Conservation (phyloP, 768 basidiomycete genomes). For the Trametes meyenii region DNA sequence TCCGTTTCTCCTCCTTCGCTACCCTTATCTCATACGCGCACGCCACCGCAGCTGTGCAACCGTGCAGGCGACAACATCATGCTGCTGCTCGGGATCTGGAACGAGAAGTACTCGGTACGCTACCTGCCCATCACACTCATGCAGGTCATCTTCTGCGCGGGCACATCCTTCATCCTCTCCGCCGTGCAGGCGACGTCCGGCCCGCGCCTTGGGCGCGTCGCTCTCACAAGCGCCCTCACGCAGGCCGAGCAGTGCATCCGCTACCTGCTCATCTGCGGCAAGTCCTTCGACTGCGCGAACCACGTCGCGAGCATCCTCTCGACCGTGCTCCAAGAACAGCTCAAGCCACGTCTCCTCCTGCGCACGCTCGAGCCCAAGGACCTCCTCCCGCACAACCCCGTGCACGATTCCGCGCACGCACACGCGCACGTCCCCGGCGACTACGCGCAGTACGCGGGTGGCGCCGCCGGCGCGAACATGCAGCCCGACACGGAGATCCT, state of each 20-base stretch:
- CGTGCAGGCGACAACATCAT: conserved; percentile 59
- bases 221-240: conserved; percentile 45
- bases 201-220: conserved; percentile 50
- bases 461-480: conserved; percentile 11
- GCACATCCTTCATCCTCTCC: conserved; percentile 57
- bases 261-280: conserved; percentile 55
- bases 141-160: conserved; percentile 61
- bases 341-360: conserved; percentile 21
- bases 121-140: conserved; percentile 60
- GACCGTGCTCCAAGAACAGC: conserved; percentile 25
- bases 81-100: conserved; percentile 53
- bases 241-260: conserved; percentile 51
- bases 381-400: conserved; percentile 12
- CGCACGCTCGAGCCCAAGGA: conserved; percentile 22
- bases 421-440: neutral
- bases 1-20: conserved; percentile 1
- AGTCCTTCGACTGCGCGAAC: conserved; percentile 55
- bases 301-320: conserved; percentile 30
- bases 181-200: conserved; percentile 52
- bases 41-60: conserved; percentile 47
- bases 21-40: neutral
- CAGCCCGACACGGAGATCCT: conserved; percentile 16
- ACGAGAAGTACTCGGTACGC: conserved; percentile 54
- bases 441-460: conserved; percentile 15
- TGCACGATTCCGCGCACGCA: neutral